These are phyloP conservation scores for Salix brachista DNA, from an alignment of 345 rosid species.

Conservation along the genomic window DNA sequence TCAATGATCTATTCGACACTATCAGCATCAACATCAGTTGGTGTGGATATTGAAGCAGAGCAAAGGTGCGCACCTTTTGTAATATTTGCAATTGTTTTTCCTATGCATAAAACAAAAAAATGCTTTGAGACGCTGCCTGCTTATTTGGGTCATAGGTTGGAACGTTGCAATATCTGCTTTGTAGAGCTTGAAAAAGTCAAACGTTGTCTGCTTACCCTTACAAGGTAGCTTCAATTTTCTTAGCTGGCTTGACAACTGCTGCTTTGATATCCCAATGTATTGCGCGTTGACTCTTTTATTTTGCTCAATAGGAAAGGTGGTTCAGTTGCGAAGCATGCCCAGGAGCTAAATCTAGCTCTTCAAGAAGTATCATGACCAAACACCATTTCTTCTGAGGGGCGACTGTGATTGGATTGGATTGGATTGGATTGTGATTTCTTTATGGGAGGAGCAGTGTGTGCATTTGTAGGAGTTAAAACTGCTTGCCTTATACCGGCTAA, in stretches of 20 bases:
- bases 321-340: slow-evolving; percentile 76
- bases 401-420: background rate
- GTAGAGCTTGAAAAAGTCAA: slow-evolving; percentile 89
- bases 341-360: slow-evolving; percentile 77
- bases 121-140: slow-evolving; percentile 1
- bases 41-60: slow-evolving; percentile 97
- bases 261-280: background rate
- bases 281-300: background rate
- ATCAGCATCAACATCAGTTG: slow-evolving; percentile 78
- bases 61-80: slow-evolving; percentile 52
- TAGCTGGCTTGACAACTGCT: slow-evolving; percentile 9
- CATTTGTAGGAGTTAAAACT: slow-evolving; percentile 4
- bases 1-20: slow-evolving; percentile 69
- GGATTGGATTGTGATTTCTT: slow-evolving; percentile 6
- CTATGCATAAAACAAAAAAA: background rate
- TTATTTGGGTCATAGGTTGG: slow-evolving; percentile 45
- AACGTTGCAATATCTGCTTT: slow-evolving; percentile 79
- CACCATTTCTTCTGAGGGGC: slow-evolving; percentile 3
- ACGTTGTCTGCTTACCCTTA: slow-evolving; percentile 49
- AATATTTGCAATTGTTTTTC: background rate
- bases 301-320: slow-evolving; percentile 69
- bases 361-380: slow-evolving; percentile 57
- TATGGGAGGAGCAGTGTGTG: slow-evolving; percentile 10
- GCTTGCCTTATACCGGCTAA: background rate
- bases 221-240: slow-evolving; percentile 15